phyloP scores from a whole-genome alignment of 352 stramenopile species.

The Phytophthora cajani region DNA sequence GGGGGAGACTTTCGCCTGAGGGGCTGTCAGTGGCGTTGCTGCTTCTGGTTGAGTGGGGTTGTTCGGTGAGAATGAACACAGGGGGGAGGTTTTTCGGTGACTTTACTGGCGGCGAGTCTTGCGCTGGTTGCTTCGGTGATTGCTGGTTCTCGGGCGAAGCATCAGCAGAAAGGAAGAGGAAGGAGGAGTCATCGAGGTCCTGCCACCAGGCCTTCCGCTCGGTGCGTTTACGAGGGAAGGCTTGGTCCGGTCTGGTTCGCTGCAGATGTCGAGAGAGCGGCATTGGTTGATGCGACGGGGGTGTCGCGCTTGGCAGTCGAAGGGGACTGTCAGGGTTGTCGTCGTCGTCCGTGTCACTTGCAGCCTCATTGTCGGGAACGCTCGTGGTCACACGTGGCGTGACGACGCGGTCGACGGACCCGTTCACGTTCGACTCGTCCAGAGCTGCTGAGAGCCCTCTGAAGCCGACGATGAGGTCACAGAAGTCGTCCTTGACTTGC shows the following conservation, averaged over 20 bases:
- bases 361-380: not conserved
- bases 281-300: conserved; percentile 35
- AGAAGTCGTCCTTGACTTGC: conserved; percentile 60
- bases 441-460: conserved; percentile 27
- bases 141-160: conserved; percentile 4
- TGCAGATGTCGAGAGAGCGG: conserved; percentile 36
- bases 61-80: conserved; percentile 33
- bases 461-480: conserved; percentile 69
- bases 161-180: conserved; percentile 12
- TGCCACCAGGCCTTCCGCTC: conserved; percentile 46
- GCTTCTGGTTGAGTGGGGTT: conserved; percentile 6
- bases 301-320: conserved; percentile 29
- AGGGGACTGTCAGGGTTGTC: conserved; percentile 11
- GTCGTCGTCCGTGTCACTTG: conserved; percentile 21
- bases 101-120: not conserved
- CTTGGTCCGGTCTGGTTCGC: conserved; percentile 28
- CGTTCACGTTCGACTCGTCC: conserved; percentile 12
- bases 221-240: conserved; percentile 42
- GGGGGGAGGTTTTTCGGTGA: conserved; percentile 23
- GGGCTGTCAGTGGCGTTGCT: conserved; percentile 6
- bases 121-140: conserved; percentile 3
- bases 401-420: conserved; percentile 21
- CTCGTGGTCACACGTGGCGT: conserved; percentile 9
- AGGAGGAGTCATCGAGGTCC: conserved; percentile 35
- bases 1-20: conserved; percentile 14